Evolutionary conservation across 345 rosid species (phyloP).

Genomic region (Psidium guajava): DNA sequence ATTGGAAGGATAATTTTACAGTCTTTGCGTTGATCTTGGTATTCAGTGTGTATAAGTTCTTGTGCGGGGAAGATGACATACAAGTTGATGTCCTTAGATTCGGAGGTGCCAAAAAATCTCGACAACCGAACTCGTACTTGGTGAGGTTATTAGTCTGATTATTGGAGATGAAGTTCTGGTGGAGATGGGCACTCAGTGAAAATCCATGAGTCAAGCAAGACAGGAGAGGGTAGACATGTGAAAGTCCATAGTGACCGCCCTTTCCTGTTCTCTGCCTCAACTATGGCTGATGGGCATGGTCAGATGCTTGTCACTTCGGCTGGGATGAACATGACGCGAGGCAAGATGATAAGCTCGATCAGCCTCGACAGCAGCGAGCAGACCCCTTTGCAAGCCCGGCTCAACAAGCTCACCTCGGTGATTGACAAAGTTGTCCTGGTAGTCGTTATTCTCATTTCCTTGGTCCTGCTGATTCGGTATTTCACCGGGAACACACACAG

Average conservation of each 20-base stretch:
- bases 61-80: constrained; percentile 37
- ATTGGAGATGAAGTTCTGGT: constrained; percentile 59
- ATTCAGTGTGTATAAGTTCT: constrained; percentile 34
- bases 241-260: constrained; percentile 24
- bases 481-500: too few relatives aligned
- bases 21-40: constrained; percentile 37
- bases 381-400: constrained; percentile 50
- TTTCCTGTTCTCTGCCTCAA: constrained; percentile 47
- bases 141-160: constrained; percentile 42
- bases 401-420: constrained; percentile 47
- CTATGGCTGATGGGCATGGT: constrained; percentile 41
- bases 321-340: constrained; percentile 62
- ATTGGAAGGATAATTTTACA: constrained; percentile 49
- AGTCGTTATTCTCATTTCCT: constrained; percentile 51
- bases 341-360: constrained; percentile 57
- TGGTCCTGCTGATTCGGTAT: constrained; percentile 40
- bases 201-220: constrained; percentile 57
- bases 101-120: constrained; percentile 34
- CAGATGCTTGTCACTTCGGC: constrained; percentile 52
- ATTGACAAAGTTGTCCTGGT: constrained; percentile 52
- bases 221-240: too few relatives aligned
- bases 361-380: constrained; percentile 23
- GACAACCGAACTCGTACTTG: constrained; percentile 43
- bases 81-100: constrained; percentile 36
- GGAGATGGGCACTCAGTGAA: constrained; percentile 37